Percentiles rank a stretch among this genome's conserved stretches.
phyloP scores from a whole-genome alignment of 2,329 filamentous ascomycete genomes.

The Botryosphaeria agaves region DNA sequence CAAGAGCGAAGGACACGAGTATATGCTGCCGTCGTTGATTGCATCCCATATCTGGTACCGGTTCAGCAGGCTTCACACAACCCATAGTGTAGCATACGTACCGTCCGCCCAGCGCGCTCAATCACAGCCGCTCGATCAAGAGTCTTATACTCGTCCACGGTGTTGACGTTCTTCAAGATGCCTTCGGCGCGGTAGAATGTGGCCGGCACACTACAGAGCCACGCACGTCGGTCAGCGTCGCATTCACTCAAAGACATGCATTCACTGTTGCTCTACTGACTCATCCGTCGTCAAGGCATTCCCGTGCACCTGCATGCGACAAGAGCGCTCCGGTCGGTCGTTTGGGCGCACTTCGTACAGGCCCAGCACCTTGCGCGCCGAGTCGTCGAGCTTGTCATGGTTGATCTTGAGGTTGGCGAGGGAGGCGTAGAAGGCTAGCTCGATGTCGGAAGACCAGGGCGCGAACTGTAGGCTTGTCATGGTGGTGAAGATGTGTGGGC shows the following conservation, averaged over 20 bases:
- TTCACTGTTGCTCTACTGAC: slow-evolving; percentile 34
- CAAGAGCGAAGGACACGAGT: slow-evolving; percentile 81
- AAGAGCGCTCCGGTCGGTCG: slow-evolving; percentile 57
- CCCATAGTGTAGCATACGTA: slow-evolving; percentile 20
- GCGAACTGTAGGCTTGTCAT: slow-evolving; percentile 51
- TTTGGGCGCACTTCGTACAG: slow-evolving; percentile 69
- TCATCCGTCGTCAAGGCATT: slow-evolving; percentile 70
- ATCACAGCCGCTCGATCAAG: slow-evolving; percentile 66
- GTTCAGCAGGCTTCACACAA: slow-evolving; percentile 3
- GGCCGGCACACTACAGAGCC: slow-evolving; percentile 38
- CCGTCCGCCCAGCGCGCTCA: slow-evolving; percentile 60
- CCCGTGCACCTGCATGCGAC: slow-evolving; percentile 78
- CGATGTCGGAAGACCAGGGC: slow-evolving; percentile 84
- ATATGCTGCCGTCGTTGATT: slow-evolving; percentile 90
- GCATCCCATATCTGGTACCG: slow-evolving; percentile 78
- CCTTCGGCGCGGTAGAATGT: slow-evolving; percentile 73
- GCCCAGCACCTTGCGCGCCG: slow-evolving; percentile 69
- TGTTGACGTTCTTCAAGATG: slow-evolving; percentile 91
- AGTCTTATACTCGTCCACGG: slow-evolving; percentile 79
- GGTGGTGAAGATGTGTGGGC: no score
- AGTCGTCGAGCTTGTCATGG: slow-evolving; percentile 92
- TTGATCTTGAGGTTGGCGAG: slow-evolving; percentile 91
- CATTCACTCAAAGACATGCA: not conserved
- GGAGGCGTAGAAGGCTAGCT: slow-evolving; percentile 84
- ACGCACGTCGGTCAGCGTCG: slow-evolving; percentile 1